Percentiles rank a stretch among this genome's conserved stretches.
Evolutionary conservation across 2,329 filamentous ascomycete species (phyloP).

Genomic region (Penicillium italicum): DNA sequence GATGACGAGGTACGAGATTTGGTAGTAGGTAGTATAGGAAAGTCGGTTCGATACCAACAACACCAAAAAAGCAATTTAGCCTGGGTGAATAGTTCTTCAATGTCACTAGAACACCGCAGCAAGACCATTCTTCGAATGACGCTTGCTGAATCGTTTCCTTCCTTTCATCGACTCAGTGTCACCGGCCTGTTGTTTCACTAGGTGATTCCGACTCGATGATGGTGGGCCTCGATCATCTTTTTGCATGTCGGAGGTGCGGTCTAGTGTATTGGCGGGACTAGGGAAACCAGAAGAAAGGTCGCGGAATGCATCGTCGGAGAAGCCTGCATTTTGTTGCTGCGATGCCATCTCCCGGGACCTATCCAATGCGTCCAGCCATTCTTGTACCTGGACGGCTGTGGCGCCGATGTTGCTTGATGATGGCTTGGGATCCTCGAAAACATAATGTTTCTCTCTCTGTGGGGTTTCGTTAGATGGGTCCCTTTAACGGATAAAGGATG

Average conservation of each 20-base stretch:
- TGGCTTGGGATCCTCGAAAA: conserved; percentile 88
- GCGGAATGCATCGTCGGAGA: conserved; percentile 62
- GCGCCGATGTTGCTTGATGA: conserved; percentile 61
- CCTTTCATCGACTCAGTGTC: conserved; percentile 56
- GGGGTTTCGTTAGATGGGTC: conserved; percentile 28
- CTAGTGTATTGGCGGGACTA: conserved; percentile 53
- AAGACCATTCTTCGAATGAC: conserved; percentile 91
- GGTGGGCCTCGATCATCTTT: conserved; percentile 27
- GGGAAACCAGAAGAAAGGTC: conserved; percentile 69
- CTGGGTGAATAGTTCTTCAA: conserved; percentile 3
- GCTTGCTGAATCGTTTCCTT: conserved; percentile 74
- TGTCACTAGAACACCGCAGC: conserved; percentile 70
- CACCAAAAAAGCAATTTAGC: not conserved
- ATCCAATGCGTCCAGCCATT: conserved; percentile 89
- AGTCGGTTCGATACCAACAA: not conserved
- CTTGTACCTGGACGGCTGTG: conserved; percentile 68
- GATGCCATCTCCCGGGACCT: conserved; percentile 79
- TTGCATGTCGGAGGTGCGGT: conserved; percentile 40
- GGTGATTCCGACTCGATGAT: conserved; percentile 44
- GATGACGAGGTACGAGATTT: not conserved
- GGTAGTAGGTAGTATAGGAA: not conserved
- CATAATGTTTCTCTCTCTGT: conserved; percentile 82
- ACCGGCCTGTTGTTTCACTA: conserved; percentile 43
- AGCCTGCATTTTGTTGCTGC: conserved; percentile 65
- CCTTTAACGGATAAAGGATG: conserved; percentile 8